A percentile compares a stretch with the other conserved stretches of the same genome.
Evolutionary conservation across 148 eudicot genomes (phyloP).

Genomic region (Chenopodium suecicum): DNA sequence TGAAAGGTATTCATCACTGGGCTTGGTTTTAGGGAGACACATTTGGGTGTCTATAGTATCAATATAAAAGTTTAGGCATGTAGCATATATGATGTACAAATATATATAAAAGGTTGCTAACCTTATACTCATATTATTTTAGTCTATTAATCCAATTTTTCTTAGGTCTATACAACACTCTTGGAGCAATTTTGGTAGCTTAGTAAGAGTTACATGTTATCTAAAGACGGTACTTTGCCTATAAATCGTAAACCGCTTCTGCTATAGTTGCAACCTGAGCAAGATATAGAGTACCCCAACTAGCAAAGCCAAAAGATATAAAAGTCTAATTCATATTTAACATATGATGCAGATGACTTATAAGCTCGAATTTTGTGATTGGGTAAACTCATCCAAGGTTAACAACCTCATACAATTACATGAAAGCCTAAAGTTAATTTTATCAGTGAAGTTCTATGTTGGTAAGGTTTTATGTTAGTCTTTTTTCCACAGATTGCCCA

Average conservation of each 20-base stretch:
- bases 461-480: too few species aligned
- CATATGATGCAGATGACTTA: constrained; percentile 35
- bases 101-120: too few species aligned
- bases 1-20: too few species aligned
- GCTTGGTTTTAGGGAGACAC: too few species aligned
- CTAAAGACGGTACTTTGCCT: constrained; percentile 91
- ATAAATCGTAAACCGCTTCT: constrained; percentile 67
- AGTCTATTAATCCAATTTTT: too few species aligned
- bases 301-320: constrained; percentile 5
- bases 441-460: background rate
- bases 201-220: constrained; percentile 54
- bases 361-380: constrained; percentile 86
- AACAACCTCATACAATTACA: constrained; percentile 87
- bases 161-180: too few species aligned
- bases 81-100: too few species aligned
- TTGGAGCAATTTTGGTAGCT: background rate
- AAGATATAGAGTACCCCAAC: background rate
- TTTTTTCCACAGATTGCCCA: too few species aligned
- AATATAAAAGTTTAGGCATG: too few species aligned
- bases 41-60: too few species aligned
- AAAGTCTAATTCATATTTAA: background rate
- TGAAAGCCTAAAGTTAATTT: constrained; percentile 58
- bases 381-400: constrained; percentile 95
- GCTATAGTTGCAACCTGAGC: constrained; percentile 74
- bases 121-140: too few species aligned